A percentile compares a stretch with the other conserved stretches of the same genome.
phyloP scores from a whole-genome alignment of 1,284 basidiomycete genomes.

The Termitomyces sp. region DNA sequence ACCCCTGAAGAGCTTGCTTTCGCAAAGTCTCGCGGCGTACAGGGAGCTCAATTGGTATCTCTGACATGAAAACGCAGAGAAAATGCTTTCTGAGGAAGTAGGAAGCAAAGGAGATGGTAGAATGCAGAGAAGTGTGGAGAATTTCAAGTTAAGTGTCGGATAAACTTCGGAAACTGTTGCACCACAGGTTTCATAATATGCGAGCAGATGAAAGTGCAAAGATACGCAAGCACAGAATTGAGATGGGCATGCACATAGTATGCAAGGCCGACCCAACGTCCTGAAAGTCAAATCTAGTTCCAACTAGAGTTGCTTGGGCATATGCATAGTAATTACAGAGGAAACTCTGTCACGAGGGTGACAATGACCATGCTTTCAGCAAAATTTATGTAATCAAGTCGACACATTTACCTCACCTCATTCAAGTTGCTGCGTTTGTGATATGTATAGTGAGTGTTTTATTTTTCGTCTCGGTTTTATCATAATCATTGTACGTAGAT shows the following conservation, averaged over 20 bases:
- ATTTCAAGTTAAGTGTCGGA: constrained; percentile 4
- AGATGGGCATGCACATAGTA: neutral
- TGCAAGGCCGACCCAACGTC: neutral
- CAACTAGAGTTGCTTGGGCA: no score
- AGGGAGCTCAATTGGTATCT: constrained; percentile 8
- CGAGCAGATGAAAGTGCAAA: neutral
- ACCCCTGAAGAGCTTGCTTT: constrained; percentile 8
- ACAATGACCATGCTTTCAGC: no score
- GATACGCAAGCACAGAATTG: neutral
- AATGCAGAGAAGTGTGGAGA: neutral
- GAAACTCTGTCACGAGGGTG: no score
- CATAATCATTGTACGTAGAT: neutral
- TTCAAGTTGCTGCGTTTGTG: neutral
- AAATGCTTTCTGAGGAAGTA: neutral
- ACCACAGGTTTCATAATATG: neutral
- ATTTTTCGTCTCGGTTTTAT: neutral
- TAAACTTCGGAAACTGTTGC: constrained; percentile 5
- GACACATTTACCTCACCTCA: no score
- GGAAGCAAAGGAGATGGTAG: neutral
- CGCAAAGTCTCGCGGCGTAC: constrained; percentile 8
- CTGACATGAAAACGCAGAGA: constrained; percentile 4
- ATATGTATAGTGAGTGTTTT: neutral
- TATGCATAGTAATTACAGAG: no score
- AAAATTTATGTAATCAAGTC: no score
- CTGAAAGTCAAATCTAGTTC: no score